Percentiles rank a stretch among this genome's conserved stretches.
phyloP scores from a whole-genome alignment of 495 filamentous ascomycete genomes.

The Trichodelitschia bisporula region DNA sequence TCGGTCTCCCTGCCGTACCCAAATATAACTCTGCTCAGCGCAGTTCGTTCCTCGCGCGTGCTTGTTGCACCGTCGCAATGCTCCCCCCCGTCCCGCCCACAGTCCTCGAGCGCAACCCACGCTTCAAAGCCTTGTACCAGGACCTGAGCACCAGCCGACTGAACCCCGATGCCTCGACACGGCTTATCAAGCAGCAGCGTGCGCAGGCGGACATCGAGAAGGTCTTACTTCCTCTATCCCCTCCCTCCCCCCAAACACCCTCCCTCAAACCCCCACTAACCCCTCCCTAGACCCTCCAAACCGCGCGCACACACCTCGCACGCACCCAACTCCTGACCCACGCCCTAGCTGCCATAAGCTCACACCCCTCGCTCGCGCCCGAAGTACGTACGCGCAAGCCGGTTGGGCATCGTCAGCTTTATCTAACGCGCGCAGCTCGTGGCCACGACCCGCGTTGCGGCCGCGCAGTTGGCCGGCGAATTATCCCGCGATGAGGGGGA shows the following conservation, averaged over 20 bases:
- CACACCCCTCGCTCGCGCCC: too few relatives aligned
- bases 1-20: too few relatives aligned
- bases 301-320: neutral
- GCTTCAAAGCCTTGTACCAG: conserved; percentile 15
- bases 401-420: too few relatives aligned
- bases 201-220: conserved; percentile 9
- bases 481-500: conserved; percentile 7
- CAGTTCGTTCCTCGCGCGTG: too few relatives aligned
- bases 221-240: conserved; percentile 5
- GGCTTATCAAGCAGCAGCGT: conserved; percentile 11
- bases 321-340: conserved; percentile 4
- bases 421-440: too few relatives aligned
- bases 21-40: too few relatives aligned
- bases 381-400: too few relatives aligned
- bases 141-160: conserved; percentile 13
- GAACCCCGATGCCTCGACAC: conserved; percentile 15
- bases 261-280: neutral
- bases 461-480: conserved; percentile 7
- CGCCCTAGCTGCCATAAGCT: too few relatives aligned
- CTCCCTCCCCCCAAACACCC: conserved; percentile 6
- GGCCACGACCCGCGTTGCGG: too few relatives aligned
- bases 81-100: conserved; percentile 13
- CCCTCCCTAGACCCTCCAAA: conserved; percentile 7
- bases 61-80: too few relatives aligned
- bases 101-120: conserved; percentile 13